Base-by-base conservation (phyloP, 2,329 filamentous ascomycete species). In the Diaporthe sp. region DNA sequence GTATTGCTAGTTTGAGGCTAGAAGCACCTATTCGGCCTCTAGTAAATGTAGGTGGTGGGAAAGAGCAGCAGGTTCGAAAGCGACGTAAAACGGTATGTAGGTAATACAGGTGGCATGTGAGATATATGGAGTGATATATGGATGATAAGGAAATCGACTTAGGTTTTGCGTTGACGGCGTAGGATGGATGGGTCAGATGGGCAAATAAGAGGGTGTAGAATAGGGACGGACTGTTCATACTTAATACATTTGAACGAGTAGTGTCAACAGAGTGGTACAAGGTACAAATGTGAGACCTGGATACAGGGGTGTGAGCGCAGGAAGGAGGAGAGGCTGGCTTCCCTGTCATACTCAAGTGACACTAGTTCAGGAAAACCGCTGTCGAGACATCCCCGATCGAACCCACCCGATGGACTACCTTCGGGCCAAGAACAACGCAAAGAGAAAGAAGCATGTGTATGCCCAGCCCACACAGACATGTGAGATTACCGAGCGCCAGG, bases 21-120 rank as follows among this genome's bases (percentile, higher is more conserved):
- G 51, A 65, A 60, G 49, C 49, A 25, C 31, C 60, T 39, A 42
- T 55, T 25, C 31, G 46, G 60, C 53, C 72, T 55, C 53, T 70
- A 67, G 60, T 8, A 44, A 68, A 7, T 13, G 7, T 25, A 42
- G 49, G 46, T 82, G 80, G 71, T 82, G 44, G 25, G 25, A 44
- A 46, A 22, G 8, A 42, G 61, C 31, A 37, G 53, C 17, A 22
- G 34, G 37, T 46, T 25, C 49, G n/a, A 44, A 19, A 22, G 31
- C 51, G 49, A 28, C 17, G 42, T 31, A 34, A 31, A 19, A 22
- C 15, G 31, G 42, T 57, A 22, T 28, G 31, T 53, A 25, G 44
- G 51, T 53, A 25, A 9, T 15, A 39, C 22, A 22, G 15, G 46
- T n/a, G 25, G 53, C 42, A 44, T 37, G 55, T 34, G 53, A 61